Evolutionary conservation across 108 stramenopile genomes (phyloP), one percentile per base, ranked within the genome.

Genomic region (Skeletonema grethae): DNA sequence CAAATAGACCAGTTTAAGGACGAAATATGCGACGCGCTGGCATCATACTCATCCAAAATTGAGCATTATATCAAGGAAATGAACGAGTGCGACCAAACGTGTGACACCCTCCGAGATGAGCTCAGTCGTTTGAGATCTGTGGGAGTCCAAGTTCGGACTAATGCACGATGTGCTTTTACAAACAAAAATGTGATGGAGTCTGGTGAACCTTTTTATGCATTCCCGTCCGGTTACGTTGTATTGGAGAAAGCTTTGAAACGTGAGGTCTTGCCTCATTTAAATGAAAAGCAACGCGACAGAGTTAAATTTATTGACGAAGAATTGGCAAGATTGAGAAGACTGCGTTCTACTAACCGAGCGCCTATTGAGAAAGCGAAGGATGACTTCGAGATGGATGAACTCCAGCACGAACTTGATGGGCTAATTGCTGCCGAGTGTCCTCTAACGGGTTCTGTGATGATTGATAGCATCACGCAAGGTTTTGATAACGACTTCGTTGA

Each of bases 1-100:
- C 88, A 90, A 70, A 95, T 95, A 41, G 92, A 95, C 72, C 84
- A 89, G 57, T 90, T 95, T 77, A 93, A 95, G 79, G 92, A 91
- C 70, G 95, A 95, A 66, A 95, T 95, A 45, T 90, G 90, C 57
- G 86, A 87, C 58, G 90, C 95, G 34, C 82, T 95, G 12, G 85
- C 90, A 29, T 87, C 91, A 16, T 95, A 95, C 68, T 92, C 91
- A 24, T 83, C 86, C 2, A 90, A 92, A 67, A 95, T 95, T 73
- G 88, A 92, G 61, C 72, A 86, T 50, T 93, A 82, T 69, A 74
- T 93, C 67, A 89, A 90, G 55, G 90, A 93, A 72, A 91, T 95
- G 90, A 89, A 76, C 41, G 90, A 95, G 69, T 93, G 89, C 57
- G 95, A 95, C 69, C 86, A 87, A 61, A 72, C 86, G 8, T 93